Evolutionary conservation across 208 protist genomes (phyloP).

Genomic region (Wallacemonas collosoma): DNA sequence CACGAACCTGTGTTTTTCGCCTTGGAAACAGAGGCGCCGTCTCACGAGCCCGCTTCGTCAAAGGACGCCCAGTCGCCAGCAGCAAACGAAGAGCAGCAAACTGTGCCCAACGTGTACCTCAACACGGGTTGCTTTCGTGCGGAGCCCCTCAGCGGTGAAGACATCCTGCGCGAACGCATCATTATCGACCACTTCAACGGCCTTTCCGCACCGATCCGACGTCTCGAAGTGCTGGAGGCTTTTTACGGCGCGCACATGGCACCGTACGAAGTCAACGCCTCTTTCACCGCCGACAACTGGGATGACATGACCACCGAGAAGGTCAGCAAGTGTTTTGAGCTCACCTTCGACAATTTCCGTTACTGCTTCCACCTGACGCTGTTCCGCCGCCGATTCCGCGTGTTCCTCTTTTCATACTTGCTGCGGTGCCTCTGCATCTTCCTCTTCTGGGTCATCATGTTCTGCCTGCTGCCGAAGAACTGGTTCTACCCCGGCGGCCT

Average conservation of each 20-base stretch:
- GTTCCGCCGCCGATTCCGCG: slow-evolving; percentile 35
- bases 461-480: slow-evolving; percentile 38
- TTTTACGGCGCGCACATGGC: slow-evolving; percentile 51
- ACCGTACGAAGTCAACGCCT: slow-evolving; percentile 44
- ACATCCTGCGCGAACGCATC: slow-evolving; percentile 31
- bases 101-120: slow-evolving; percentile 26
- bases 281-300: slow-evolving; percentile 59
- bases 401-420: slow-evolving; percentile 59
- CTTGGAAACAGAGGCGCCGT: not conserved
- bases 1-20: not conserved
- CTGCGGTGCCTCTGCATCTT: slow-evolving; percentile 46
- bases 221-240: slow-evolving; percentile 42
- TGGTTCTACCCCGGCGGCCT: slow-evolving; percentile 53
- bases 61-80: not conserved
- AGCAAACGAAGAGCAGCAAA: not conserved
- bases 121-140: slow-evolving; percentile 34
- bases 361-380: slow-evolving; percentile 49
- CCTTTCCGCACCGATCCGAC: slow-evolving; percentile 34
- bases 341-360: slow-evolving; percentile 40
- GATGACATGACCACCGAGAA: slow-evolving; percentile 37
- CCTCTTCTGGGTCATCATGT: slow-evolving; percentile 62
- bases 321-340: slow-evolving; percentile 35
- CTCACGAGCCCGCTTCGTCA: not conserved
- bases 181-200: slow-evolving; percentile 50
- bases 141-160: slow-evolving; percentile 32